Conservation (phyloP, 306 rosid genomes). For the Lagenaria siceraria region DNA sequence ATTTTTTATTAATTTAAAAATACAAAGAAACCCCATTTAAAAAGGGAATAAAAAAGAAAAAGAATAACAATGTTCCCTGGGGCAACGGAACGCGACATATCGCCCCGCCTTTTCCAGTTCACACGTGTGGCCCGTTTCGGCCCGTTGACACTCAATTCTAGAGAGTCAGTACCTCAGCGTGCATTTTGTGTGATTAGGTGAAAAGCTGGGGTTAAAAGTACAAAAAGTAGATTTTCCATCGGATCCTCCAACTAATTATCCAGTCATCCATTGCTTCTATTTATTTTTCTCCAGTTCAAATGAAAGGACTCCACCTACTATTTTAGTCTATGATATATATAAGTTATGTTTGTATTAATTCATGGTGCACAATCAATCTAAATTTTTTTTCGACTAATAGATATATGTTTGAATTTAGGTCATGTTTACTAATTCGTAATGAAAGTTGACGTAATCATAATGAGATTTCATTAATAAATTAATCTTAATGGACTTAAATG, state of each 20-base stretch:
- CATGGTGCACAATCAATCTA: no score
- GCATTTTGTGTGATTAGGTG: not conserved
- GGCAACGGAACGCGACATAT: not conserved
- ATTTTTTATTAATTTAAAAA: not conserved
- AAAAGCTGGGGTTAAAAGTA: not conserved
- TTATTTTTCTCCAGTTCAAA: not conserved
- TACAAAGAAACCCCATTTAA: not conserved
- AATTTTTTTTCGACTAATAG: no score
- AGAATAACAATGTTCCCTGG: not conserved
- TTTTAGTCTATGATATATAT: no score
- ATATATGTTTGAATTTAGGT: no score
- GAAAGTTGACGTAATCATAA: no score
- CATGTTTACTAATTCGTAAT: no score
- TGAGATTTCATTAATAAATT: no score
- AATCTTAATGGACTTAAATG: no score
- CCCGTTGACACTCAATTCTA: not conserved
- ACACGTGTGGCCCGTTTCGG: conserved; percentile 1
- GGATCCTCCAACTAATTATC: not conserved
- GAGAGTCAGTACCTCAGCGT: not conserved
- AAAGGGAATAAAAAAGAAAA: not conserved
- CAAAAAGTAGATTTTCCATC: not conserved
- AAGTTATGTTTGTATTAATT: no score
- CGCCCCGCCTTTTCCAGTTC: not conserved
- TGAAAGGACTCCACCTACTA: no score
- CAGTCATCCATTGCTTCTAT: not conserved